Percentiles rank a stretch among this genome's conserved stretches.
Conservation (phyloP, 2,329 filamentous ascomycete species). For the Exophiala aquamarina region DNA sequence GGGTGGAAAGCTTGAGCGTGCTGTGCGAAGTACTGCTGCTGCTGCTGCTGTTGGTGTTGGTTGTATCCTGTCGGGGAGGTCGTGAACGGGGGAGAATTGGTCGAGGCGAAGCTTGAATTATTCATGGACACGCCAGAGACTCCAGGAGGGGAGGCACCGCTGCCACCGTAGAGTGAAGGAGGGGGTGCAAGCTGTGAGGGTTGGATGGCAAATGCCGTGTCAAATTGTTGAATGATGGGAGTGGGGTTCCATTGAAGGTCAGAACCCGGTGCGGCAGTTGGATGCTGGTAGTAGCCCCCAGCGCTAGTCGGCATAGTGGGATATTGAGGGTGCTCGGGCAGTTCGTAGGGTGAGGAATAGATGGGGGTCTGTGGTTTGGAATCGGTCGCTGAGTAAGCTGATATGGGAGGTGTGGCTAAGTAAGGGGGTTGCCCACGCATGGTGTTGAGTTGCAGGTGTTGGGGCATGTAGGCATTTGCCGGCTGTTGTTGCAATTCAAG, state of each 20-base stretch:
- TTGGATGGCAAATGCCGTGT: conserved; percentile 83
- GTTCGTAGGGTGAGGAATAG: conserved; percentile 15
- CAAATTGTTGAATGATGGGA: conserved; percentile 84
- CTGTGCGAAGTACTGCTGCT: conserved; percentile 26
- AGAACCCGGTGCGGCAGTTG: conserved; percentile 26
- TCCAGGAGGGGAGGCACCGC: conserved; percentile 20
- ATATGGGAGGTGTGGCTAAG: conserved; percentile 68
- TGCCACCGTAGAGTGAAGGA: conserved; percentile 22
- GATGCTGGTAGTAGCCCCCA: conserved; percentile 45
- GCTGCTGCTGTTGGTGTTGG: conserved; percentile 25
- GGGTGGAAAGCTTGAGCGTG: conserved; percentile 16
- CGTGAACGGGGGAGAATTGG: conserved; percentile 15
- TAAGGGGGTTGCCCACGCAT: conserved; percentile 18
- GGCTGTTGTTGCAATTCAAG: conserved; percentile 13
- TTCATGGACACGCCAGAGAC: conserved; percentile 30
- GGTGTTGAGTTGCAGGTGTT: conserved; percentile 13
- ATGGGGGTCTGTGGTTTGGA: conserved; percentile 69
- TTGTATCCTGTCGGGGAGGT: conserved; percentile 7
- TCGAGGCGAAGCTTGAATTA: conserved; percentile 31
- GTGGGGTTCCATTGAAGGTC: conserved; percentile 76
- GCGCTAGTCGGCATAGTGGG: conserved; percentile 32
- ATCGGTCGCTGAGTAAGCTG: conserved; percentile 65
- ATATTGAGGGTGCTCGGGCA: conserved; percentile 13
- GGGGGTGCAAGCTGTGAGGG: conserved; percentile 35
- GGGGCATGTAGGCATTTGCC: conserved; percentile 12